Percentiles rank a stretch among this genome's conserved stretches.
These are phyloP conservation scores for Colletotrichum euphorbiae DNA, from an alignment of 2,329 filamentous ascomycete species.

Conservation along the genomic window DNA sequence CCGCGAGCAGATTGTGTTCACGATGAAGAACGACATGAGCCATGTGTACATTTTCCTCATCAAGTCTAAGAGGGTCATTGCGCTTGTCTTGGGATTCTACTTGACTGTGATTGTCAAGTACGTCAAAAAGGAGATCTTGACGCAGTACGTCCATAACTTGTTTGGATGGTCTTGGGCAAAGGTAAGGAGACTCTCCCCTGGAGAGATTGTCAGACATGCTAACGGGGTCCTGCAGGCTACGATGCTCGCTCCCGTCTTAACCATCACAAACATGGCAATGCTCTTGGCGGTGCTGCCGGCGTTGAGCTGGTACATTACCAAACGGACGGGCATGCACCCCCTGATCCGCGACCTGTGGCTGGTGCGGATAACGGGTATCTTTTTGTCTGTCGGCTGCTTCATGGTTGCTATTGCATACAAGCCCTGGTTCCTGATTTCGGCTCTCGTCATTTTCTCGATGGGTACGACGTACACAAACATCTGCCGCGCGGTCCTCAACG, in stretches of 20 bases:
- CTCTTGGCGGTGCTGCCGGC: constrained; percentile 54
- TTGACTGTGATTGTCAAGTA: constrained; percentile 49
- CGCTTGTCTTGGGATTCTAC: constrained; percentile 53
- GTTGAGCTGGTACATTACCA: constrained; percentile 48
- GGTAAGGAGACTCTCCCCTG: constrained; percentile 43
- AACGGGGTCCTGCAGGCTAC: constrained; percentile 49
- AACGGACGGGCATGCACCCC: constrained; percentile 46
- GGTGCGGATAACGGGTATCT: constrained; percentile 48
- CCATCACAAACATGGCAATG: constrained; percentile 51
- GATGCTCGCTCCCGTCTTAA: constrained; percentile 54
- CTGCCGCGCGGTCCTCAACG: constrained; percentile 63
- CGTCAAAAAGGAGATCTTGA: constrained; percentile 48
- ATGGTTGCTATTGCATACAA: constrained; percentile 52
- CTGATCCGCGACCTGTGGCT: constrained; percentile 56
- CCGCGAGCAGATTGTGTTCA: constrained; percentile 42
- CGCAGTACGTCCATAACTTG: constrained; percentile 66
- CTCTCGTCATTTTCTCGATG: constrained; percentile 58
- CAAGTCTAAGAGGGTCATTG: constrained; percentile 51
- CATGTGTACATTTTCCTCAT: constrained; percentile 56
- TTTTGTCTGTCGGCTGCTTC: constrained; percentile 50
- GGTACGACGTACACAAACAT: constrained; percentile 58
- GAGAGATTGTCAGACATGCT: not conserved
- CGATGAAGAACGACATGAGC: constrained; percentile 44
- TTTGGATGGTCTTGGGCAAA: constrained; percentile 62
- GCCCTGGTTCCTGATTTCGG: constrained; percentile 51